These are phyloP conservation scores for Populus trichocarpa DNA, from an alignment of 441 rosid species.

Conservation along the genomic window DNA sequence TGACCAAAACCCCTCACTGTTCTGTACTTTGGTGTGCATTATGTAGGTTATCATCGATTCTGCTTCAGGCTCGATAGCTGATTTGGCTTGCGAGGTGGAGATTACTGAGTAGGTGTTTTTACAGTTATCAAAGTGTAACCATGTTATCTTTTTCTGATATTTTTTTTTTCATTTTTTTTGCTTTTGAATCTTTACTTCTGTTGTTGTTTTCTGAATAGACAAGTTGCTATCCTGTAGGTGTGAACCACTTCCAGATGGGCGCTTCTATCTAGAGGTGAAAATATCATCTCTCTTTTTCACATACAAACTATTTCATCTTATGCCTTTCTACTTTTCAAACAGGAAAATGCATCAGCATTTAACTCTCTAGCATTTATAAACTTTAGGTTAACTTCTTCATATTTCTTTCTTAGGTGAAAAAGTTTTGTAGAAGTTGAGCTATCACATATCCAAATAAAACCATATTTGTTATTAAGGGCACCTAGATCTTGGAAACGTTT, in stretches of 20 bases:
- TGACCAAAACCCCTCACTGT: slow-evolving; percentile 13
- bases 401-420: not conserved
- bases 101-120: slow-evolving; percentile 75
- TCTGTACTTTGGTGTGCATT: slow-evolving; percentile 4
- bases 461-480: not conserved
- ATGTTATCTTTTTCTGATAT: not conserved
- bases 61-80: slow-evolving; percentile 59
- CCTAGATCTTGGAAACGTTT: not conserved
- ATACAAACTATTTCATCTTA: not conserved
- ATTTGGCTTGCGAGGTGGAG: slow-evolving; percentile 95
- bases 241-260: slow-evolving; percentile 96
- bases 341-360: not conserved
- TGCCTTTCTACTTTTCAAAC: not conserved
- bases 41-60: slow-evolving; percentile 72
- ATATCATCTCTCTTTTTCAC: slow-evolving; percentile 12
- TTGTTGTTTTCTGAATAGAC: slow-evolving; percentile 6
- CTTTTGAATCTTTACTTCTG: not conserved
- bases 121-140: slow-evolving; percentile 2
- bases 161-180: not conserved
- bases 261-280: slow-evolving; percentile 82
- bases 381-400: not conserved
- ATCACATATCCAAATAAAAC: not conserved
- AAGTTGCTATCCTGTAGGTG: slow-evolving; percentile 47
- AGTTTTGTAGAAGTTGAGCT: not conserved
- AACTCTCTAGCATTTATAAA: not conserved